Base-by-base conservation (phyloP, 768 basidiomycete species). In the Mycena latifolia region DNA sequence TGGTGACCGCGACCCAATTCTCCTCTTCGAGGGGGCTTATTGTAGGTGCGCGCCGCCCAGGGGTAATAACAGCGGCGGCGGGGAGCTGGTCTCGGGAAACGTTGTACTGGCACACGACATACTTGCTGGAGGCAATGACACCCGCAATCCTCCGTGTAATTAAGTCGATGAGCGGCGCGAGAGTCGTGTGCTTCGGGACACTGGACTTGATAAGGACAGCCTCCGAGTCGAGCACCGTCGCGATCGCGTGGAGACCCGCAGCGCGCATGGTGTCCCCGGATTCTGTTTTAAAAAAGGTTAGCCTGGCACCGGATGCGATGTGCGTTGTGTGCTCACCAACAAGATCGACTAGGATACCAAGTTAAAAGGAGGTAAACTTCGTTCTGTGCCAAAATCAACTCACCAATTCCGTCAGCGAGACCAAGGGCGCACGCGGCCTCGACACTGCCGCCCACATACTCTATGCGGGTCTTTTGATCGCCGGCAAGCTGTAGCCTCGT, bases 241-340 rank as follows among this genome's bases (percentile, higher is more conserved):
- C 92, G 74, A 99, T 98, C 39, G 97, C 89, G 77, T 93, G 93
- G 61, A 99, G 84, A 39, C 97, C 98, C 0, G 96, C 96, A 27
- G 97, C 98, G 41, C 97, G 94, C 98, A 99, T 99, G 5, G 98
- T 99, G 75, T 99, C 98, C 48, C 98, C 98, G 22, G 97, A 99
- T 81, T 99, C 97, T 96, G 37, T 18, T 12, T 14, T 12, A 14
- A 18, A 76, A 18, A 76, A 5, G 52, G 52, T 28, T 54, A 35
- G 37, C 20, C n/a, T 27, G n/a, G 25, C 12, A 6, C 20, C 22
- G 15, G 37, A 14, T 15, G 28, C 12, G 11, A 29, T n/a, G 50
- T 31, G 6, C 39, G 29, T 35, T 35, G 55, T 53, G 24, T 20
- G 82, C 92, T 72, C 65, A 95, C 96, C 92, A 68, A 98, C 97